phyloP scores from a whole-genome alignment of 2,329 filamentous ascomycete species.

The Nothophoma quercina region DNA sequence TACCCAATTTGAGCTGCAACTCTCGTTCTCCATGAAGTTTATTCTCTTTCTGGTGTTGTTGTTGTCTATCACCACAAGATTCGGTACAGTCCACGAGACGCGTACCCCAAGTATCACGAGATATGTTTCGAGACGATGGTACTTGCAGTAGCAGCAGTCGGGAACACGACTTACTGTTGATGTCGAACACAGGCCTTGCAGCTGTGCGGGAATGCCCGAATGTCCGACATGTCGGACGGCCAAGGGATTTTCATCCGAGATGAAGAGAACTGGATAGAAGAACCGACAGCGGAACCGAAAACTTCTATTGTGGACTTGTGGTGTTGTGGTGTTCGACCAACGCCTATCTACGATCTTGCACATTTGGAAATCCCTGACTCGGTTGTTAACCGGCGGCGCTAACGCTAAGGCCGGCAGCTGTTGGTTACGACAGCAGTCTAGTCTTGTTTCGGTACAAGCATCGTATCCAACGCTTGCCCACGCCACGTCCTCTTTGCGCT shows the following conservation, averaged over 20 bases:
- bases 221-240: no score
- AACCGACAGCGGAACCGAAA: background rate
- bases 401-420: background rate
- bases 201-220: no score
- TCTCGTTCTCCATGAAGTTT: background rate
- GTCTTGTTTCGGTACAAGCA: background rate
- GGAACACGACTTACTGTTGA: background rate
- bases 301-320: background rate
- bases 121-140: background rate
- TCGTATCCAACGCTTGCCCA: background rate
- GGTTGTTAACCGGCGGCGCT: background rate
- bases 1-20: background rate
- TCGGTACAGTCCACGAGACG: background rate
- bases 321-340: background rate
- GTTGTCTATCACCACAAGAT: background rate
- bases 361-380: background rate
- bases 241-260: background rate
- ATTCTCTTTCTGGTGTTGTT: background rate
- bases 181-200: background rate
- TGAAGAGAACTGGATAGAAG: background rate
- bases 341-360: background rate
- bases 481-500: background rate
- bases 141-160: background rate
- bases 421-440: background rate
- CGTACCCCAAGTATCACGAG: background rate